Percentiles rank a stretch among this genome's conserved stretches.
These are phyloP conservation scores for Sclerotinia glacialis DNA, from an alignment of 2,329 filamentous ascomycete genomes.

Conservation along the genomic window DNA sequence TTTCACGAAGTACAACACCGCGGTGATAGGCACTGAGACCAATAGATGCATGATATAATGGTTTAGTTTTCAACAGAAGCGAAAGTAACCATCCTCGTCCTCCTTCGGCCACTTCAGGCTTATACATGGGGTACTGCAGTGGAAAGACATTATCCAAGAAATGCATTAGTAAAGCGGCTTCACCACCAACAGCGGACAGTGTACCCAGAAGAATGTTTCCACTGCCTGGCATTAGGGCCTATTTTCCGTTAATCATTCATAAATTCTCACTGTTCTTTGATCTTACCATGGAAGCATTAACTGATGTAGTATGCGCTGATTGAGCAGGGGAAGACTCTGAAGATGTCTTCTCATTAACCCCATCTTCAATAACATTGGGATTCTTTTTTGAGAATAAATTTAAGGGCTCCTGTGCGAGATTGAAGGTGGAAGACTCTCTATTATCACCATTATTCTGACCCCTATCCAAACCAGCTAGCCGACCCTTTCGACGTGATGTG, in stretches of 20 bases:
- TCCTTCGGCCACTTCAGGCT: constrained; percentile 53
- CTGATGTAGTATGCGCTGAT: background rate
- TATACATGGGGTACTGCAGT: constrained; percentile 62
- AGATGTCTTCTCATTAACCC: background rate
- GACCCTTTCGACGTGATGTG: constrained; percentile 46
- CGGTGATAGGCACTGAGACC: constrained; percentile 52
- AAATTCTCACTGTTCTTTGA: background rate
- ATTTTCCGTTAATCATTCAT: background rate
- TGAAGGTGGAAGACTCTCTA: constrained; percentile 10
- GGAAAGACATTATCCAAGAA: constrained; percentile 63
- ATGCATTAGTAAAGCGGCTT: constrained; percentile 49
- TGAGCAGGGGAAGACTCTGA: background rate
- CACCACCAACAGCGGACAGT: constrained; percentile 42
- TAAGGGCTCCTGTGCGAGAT: constrained; percentile 7
- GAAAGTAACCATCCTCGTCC: constrained; percentile 57
- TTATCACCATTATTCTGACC: constrained; percentile 12
- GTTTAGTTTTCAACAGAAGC: constrained; percentile 54
- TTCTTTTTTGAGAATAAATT: background rate
- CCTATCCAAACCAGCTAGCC: constrained; percentile 13
- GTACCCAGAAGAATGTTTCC: constrained; percentile 20
- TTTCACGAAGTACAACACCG: constrained; percentile 39
- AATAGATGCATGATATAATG: constrained; percentile 56
- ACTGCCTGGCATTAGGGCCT: background rate
- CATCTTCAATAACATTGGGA: background rate
- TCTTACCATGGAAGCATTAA: constrained; percentile 11